A percentile compares a stretch with the other conserved stretches of the same genome.
These are phyloP conservation scores for Boletus sensibilis DNA, from an alignment of 768 basidiomycete species.

Conservation along the genomic window DNA sequence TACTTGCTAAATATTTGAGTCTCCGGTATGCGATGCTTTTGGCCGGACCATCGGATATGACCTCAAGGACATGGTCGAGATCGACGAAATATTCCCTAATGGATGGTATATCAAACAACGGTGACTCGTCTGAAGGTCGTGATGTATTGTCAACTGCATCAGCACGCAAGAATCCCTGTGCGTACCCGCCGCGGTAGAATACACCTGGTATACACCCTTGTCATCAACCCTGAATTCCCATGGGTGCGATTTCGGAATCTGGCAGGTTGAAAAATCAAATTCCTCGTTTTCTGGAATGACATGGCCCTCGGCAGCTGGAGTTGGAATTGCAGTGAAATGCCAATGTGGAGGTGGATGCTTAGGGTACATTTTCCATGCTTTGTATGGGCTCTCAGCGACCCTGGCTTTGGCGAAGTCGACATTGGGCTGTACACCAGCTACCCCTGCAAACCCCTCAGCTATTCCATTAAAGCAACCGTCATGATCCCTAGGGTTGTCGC, in stretches of 20 bases:
- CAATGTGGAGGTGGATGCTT: conserved; percentile 93
- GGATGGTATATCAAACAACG: conserved; percentile 75
- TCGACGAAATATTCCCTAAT: conserved; percentile 96
- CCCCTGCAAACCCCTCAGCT: conserved; percentile 57
- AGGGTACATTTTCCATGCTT: conserved; percentile 89
- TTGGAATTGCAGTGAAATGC: conserved; percentile 77
- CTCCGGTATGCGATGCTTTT: conserved; percentile 94
- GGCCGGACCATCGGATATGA: conserved; percentile 93
- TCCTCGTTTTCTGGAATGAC: conserved; percentile 37
- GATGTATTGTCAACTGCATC: not conserved
- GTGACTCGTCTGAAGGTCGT: conserved; percentile 42
- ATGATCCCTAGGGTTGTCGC: conserved; percentile 92
- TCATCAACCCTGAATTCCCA: conserved; percentile 77
- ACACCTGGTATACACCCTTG: conserved; percentile 90
- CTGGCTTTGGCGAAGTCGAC: conserved; percentile 36
- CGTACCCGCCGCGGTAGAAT: conserved; percentile 35
- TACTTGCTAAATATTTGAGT: conserved; percentile 87
- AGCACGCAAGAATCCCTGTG: not conserved
- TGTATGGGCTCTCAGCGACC: conserved; percentile 34
- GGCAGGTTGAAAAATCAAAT: conserved; percentile 70
- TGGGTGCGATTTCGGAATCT: conserved; percentile 65
- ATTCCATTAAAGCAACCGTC: conserved; percentile 77
- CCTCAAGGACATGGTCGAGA: conserved; percentile 84
- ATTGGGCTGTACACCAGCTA: conserved; percentile 68
- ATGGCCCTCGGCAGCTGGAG: conserved; percentile 41